Evolutionary conservation across 805 yeast species (phyloP), one percentile per base, ranked within the genome.

Genomic region (Candida endomychidarum): DNA sequence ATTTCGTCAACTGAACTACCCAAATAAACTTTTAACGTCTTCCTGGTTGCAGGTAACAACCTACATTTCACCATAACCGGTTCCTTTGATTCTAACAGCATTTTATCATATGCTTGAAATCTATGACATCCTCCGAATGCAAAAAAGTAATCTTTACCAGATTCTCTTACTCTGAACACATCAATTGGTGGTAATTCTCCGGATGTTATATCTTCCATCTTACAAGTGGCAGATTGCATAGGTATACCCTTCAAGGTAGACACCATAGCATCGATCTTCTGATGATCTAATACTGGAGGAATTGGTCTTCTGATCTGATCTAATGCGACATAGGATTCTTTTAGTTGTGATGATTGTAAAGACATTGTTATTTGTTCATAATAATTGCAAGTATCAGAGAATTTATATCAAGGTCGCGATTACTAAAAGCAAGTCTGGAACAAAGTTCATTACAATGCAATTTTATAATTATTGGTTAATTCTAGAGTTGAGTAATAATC

Each of bases 41-140:
- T 70, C 45, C 78, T 77, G 0, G 95, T 86, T 5, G 87, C 83
- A 1, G 96, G 96, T 22, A 86, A 60, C 7, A 87, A 54, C 48
- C 81, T 82, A 58, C 88, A 82, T 52, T 75, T 80, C 8, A 88
- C 95, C 64, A 73, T 51, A 0, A 63, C 56, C 12, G 37, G 37
- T 19, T 62, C 66, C 11, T 46, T 34, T 1, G 51, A 55, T 21
- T 71, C 74, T 1, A 70, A 65, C 28, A 67, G 70, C 18, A 60
- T 42, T 27, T 72, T 63, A 42, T 86, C 93, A 55, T 88, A 88
- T 0, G 95, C 95, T 58, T 87, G 95, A 50, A 87, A 83, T 46
- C 96, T 62, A 56, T 87, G 96, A 56, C 96, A 87, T 0, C 96
- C 96, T 5, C 96, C 96, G 61, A 87, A 87, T 1, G 90, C 95